Evolutionary conservation across 192 early-diverging fungal species (phyloP).

Genomic region (Cladochytrium replicatum): DNA sequence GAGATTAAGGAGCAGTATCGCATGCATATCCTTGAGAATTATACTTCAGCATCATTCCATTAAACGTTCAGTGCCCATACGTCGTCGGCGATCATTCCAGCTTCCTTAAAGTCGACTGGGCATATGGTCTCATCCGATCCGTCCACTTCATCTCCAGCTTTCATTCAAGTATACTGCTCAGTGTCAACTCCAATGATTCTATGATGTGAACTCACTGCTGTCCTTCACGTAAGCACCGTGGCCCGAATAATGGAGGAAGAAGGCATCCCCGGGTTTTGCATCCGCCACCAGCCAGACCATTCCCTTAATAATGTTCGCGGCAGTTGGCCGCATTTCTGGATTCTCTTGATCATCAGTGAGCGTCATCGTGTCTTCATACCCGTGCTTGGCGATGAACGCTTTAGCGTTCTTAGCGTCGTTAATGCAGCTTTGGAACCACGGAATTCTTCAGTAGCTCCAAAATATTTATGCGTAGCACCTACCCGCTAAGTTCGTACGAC

Average conservation of each 20-base stretch:
- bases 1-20: conserved; percentile 18
- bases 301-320: conserved; percentile 27
- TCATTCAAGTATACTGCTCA: conserved; percentile 1
- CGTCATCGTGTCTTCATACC: conserved; percentile 8
- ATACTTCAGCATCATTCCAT: not conserved
- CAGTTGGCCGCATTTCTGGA: conserved; percentile 21
- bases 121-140: conserved; percentile 33
- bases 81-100: conserved; percentile 37
- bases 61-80: conserved; percentile 10
- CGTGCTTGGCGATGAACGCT: conserved; percentile 3
- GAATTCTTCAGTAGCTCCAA: too few relatives aligned
- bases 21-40: conserved; percentile 31
- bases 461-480: too few relatives aligned
- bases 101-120: conserved; percentile 33
- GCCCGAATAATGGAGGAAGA: conserved; percentile 43
- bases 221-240: conserved; percentile 34
- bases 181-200: not conserved
- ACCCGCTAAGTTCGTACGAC: too few relatives aligned
- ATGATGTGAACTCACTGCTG: not conserved
- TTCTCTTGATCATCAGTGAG: conserved; percentile 34
- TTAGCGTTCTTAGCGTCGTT: conserved; percentile 40
- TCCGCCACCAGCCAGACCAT: conserved; percentile 31
- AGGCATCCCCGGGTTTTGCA: conserved; percentile 31
- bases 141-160: conserved; percentile 33
- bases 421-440: conserved; percentile 26